phyloP scores from a whole-genome alignment of 2,329 filamentous ascomycete species.

The Blumeria graminis region DNA sequence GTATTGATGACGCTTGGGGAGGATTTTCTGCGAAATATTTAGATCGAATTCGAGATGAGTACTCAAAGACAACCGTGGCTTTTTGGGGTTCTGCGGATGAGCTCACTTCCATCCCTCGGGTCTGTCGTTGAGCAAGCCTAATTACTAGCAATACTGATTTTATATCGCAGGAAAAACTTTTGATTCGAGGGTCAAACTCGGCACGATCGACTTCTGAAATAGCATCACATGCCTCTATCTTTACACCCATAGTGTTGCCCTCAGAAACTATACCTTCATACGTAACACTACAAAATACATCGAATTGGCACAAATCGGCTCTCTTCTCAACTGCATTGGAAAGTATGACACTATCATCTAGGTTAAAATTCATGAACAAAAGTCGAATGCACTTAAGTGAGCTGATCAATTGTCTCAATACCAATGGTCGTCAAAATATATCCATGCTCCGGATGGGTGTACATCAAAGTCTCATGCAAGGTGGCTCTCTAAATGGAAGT shows the following conservation, averaged over 20 bases:
- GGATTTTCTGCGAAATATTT: slow-evolving; percentile 51
- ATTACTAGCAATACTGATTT: not conserved
- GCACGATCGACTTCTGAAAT: slow-evolving; percentile 48
- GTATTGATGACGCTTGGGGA: slow-evolving; percentile 57
- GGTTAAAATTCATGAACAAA: slow-evolving; percentile 28
- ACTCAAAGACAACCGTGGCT: slow-evolving; percentile 70
- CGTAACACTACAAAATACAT: slow-evolving; percentile 34
- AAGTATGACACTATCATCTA: slow-evolving; percentile 50
- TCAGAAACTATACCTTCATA: slow-evolving; percentile 30
- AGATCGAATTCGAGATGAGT: slow-evolving; percentile 67
- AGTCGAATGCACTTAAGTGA: slow-evolving; percentile 28
- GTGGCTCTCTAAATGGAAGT: slow-evolving; percentile 5
- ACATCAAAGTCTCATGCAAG: slow-evolving; percentile 5
- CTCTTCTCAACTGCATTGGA: slow-evolving; percentile 57
- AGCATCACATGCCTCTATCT: slow-evolving; percentile 46
- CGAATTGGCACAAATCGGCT: slow-evolving; percentile 59
- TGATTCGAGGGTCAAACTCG: slow-evolving; percentile 45
- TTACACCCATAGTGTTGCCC: slow-evolving; percentile 49
- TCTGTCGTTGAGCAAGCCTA: slow-evolving; percentile 15
- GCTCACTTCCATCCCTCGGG: slow-evolving; percentile 26
- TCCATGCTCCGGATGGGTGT: slow-evolving; percentile 45
- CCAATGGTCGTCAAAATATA: slow-evolving; percentile 56
- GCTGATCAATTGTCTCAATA: slow-evolving; percentile 42
- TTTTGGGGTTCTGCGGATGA: slow-evolving; percentile 59
- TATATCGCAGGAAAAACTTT: slow-evolving; percentile 27